Evolutionary conservation across 129 eudicot genomes (phyloP).

Genomic region (Deinandra increscens): DNA sequence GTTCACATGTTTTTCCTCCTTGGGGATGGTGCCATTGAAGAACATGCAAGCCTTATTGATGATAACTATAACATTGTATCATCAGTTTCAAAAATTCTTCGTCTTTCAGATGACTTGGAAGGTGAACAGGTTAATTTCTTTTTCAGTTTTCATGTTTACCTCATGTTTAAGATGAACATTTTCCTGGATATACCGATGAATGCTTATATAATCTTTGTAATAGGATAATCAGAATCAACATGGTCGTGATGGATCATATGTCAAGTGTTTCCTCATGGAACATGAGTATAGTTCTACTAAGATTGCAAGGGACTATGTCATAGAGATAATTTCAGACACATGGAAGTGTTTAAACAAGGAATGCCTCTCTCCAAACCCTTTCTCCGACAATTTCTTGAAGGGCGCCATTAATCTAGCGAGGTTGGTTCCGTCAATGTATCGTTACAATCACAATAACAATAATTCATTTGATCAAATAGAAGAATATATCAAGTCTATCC

Average conservation of each 20-base stretch:
- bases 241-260: conserved; percentile 56
- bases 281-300: conserved; percentile 29
- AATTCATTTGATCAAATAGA: conserved; percentile 4
- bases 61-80: conserved; percentile 28
- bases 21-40: conserved; percentile 27
- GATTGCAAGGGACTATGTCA: conserved; percentile 33
- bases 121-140: conserved; percentile 30
- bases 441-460: conserved; percentile 28
- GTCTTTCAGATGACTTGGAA: conserved; percentile 46
- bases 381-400: conserved; percentile 30
- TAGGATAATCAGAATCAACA: conserved; percentile 56
- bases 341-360: conserved; percentile 52
- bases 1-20: conserved; percentile 45
- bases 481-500: conserved; percentile 7
- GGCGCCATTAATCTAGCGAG: conserved; percentile 46
- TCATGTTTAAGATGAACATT: too few relatives aligned
- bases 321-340: conserved; percentile 29
- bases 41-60: not conserved
- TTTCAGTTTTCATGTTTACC: too few relatives aligned
- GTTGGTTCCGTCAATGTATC: conserved; percentile 54
- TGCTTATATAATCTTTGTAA: not conserved
- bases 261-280: conserved; percentile 41
- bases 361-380: conserved; percentile 22
- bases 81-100: conserved; percentile 41
- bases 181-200: too few relatives aligned